phyloP scores from a whole-genome alignment of 1,284 basidiomycete genomes.

The Crocinoboletus sp. region DNA sequence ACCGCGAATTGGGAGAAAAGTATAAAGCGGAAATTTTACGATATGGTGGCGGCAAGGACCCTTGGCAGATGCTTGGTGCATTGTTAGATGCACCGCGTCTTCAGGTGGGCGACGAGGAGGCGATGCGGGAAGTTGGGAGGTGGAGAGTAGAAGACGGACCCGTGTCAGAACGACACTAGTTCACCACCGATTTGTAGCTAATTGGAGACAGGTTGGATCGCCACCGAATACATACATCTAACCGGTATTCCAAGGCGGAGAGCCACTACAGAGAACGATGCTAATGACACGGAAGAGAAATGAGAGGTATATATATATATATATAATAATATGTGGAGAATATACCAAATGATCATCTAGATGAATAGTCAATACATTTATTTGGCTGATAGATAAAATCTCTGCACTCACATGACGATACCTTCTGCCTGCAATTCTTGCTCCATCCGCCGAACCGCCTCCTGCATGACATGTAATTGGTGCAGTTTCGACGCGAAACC shows the following conservation, averaged over 20 bases:
- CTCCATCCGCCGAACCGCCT: conserved; percentile 26
- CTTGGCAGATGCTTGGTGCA: conserved; percentile 89
- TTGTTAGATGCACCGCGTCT: conserved; percentile 65
- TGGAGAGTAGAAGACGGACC: conserved; percentile 81
- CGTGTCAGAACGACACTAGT: conserved; percentile 44
- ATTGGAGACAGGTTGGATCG: not conserved
- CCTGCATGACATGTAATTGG: conserved; percentile 26
- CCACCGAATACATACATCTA: not conserved
- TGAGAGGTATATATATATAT: conserved; percentile 9
- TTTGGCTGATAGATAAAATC: not conserved
- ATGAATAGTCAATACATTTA: not conserved
- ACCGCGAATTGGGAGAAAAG: conserved; percentile 65
- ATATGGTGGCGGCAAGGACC: conserved; percentile 88
- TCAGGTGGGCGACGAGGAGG: conserved; percentile 65
- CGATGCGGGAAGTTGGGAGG: conserved; percentile 86
- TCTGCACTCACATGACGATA: conserved; percentile 10
- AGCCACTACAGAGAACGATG: not conserved
- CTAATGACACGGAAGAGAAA: not conserved
- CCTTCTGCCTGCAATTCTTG: conserved; percentile 26
- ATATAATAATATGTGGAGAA: conserved; percentile 19
- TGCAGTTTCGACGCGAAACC: conserved; percentile 12
- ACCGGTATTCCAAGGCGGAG: not conserved
- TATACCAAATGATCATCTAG: conserved; percentile 10
- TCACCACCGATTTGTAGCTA: not conserved
- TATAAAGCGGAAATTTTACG: conserved; percentile 75